Evolutionary conservation across 805 yeast species (phyloP), one percentile per base, ranked within the genome.

Genomic region (Kodamaea nitidulidarum): DNA sequence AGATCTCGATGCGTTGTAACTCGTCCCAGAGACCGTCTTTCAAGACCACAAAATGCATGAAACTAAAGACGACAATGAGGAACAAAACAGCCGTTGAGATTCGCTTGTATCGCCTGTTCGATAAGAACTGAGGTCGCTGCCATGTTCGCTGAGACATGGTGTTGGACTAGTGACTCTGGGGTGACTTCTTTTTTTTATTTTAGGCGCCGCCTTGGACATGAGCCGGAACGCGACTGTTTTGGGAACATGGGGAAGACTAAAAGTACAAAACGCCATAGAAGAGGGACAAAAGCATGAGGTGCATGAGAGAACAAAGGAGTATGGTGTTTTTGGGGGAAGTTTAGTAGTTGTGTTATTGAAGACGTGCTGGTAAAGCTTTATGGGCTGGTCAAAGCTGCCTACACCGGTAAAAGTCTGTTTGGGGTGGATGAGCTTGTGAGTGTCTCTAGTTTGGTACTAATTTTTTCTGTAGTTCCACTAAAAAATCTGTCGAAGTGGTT

Each of bases 21-120:
- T 32, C 41, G 29, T 32, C 36, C 36, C 41, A 33, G 6, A 33
- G 22, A n/a, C 32, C 21, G 22, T 32, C 28, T n/a, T 32, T 22
- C 31, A 38, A 32, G 24, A 32, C 27, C 11, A 29, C 32, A 14
- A 38, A 38, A 26, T 38, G 41, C 4, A 15, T 21, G 33, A 38
- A 32, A n/a, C 36, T 18, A n/a, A 38, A 24, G 28, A 27, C 28
- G n/a, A 11, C 22, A 7, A 38, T 21, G 17, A 22, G 29, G 4
- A 38, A 27, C 8, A 38, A 14, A 3, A 38, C 32, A 5, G 31
- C 36, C 4, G 29, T 38, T 15, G 41, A 26, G 8, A 35, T 38
- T 24, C 31, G 18, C 41, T 32, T 38, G 29, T 32, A 32, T 8
- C 41, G 41, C 15, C 41, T 18, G 16, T 26, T 31, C 17, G 41